Conservation (phyloP, 371 early-diverging fungal genomes). For the Chytridium lagenaria region DNA sequence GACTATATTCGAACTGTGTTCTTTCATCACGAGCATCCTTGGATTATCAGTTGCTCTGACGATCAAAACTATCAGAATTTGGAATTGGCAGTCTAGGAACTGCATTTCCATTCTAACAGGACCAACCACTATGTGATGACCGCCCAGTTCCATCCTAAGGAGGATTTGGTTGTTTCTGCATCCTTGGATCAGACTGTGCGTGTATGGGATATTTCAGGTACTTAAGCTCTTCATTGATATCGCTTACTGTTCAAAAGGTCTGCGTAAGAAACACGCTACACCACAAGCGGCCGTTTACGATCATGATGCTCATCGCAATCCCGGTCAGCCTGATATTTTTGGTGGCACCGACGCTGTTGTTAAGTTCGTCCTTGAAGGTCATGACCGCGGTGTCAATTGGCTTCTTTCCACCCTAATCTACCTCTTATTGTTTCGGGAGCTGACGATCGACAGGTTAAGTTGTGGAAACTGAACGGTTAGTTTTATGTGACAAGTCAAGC, state of each 20-base stretch:
- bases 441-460: constrained; percentile 98
- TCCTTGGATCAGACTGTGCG: constrained; percentile 98
- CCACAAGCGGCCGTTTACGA: constrained; percentile 42
- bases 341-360: constrained; percentile 94
- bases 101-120: constrained; percentile 98
- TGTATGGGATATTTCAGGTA: constrained; percentile 98
- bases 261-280: constrained; percentile 79
- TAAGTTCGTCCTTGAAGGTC: constrained; percentile 98
- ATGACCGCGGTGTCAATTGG: constrained; percentile 99
- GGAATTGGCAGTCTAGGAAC: constrained; percentile 99
- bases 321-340: constrained; percentile 85
- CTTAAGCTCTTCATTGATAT: constrained; percentile 34
- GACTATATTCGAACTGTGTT: constrained; percentile 98
- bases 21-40: constrained; percentile 99
- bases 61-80: constrained; percentile 99
- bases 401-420: constrained; percentile 91
- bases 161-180: constrained; percentile 94
- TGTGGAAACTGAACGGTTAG: constrained; percentile 96
- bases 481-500: background rate
- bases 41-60: constrained; percentile 97
- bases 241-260: constrained; percentile 54
- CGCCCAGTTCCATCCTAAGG: constrained; percentile 97
- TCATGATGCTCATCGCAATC: constrained; percentile 40
- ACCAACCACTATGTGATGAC: constrained; percentile 99
- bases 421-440: constrained; percentile 95